Evolutionary conservation across 2,329 filamentous ascomycete genomes (phyloP), one percentile per base, ranked within the genome.

Genomic region (Hypoxylon sp.): DNA sequence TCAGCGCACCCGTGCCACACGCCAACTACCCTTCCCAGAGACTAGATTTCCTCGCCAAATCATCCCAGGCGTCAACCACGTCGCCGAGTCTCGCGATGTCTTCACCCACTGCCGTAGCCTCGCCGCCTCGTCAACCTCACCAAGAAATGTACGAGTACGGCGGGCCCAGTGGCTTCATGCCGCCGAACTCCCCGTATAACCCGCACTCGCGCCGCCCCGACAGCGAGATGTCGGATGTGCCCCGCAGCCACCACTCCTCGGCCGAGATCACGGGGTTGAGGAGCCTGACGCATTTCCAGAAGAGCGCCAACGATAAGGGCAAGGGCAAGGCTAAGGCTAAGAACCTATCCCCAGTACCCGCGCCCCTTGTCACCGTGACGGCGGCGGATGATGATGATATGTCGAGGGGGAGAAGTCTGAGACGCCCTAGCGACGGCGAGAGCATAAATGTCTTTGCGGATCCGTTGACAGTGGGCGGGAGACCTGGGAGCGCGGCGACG

Each of bases 391-490:
- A 60, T 39, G 55, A 42, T 14, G 35, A 37, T 5, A 8, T 24
- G 26, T 14, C 26, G 3, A 8, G 9, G 19, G 44, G 46, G 3
- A 24, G 46, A 5, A 22, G 29, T 5, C 6, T 9, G 14, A 24
- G 44, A 22, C 44, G 50, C 5, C 54, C 54, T 2, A 58, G 54
- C 14, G 71, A 74, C 26, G 74, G 71, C 66, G 71, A 75, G 70
- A 74, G 70, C 63, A 77, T 77, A 48, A 74, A 76, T 24, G 62
- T 77, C 59, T 77, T 76, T 62, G 74, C 74, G 19, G 75, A 77
- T 70, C 71, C 75, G 48, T 53, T 59, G 9, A 74, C 66, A 22
- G 65, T 77, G 8, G 54, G 22, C 3, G 29, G 26, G 35, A 64
- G 74, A 29, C 69, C 66, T 0, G 58, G 52, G 5, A 71, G 66